Evolutionary conservation across 768 basidiomycete species (phyloP).

Genomic region (Hebeloma cylindrosporum): DNA sequence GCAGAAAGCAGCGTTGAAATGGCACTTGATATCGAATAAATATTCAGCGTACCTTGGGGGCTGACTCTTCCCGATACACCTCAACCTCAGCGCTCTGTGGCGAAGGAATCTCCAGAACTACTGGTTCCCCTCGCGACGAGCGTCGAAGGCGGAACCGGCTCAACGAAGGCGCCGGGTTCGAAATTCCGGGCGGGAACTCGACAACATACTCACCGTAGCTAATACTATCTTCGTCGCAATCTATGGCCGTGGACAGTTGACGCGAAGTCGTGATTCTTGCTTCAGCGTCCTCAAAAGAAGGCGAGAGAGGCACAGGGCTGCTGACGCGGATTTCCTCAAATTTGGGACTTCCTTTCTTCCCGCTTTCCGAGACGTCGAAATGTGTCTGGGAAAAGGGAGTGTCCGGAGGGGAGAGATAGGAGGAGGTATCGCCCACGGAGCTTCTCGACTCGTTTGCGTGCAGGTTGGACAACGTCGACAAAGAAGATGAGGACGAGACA

Average conservation of each 20-base stretch:
- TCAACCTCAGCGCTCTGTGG: not conserved
- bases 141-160: too few species aligned
- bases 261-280: too few species aligned
- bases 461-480: not conserved
- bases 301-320: too few species aligned
- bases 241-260: too few species aligned
- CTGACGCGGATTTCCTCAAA: too few species aligned
- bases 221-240: too few species aligned
- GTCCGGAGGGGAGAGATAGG: conserved; percentile 7
- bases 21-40: not conserved
- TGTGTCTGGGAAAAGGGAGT: not conserved
- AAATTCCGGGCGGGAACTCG: not conserved
- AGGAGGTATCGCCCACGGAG: not conserved
- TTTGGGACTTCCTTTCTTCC: too few species aligned
- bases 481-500: conserved; percentile 5
- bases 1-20: not conserved
- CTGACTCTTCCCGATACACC: not conserved
- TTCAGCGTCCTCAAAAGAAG: too few species aligned
- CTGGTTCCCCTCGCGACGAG: conserved; percentile 1
- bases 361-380: too few species aligned
- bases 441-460: conserved; percentile 1
- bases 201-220: too few species aligned
- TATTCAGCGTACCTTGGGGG: not conserved
- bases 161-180: not conserved
- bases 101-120: not conserved